Percentiles rank a stretch among this genome's conserved stretches.
Evolutionary conservation across 768 basidiomycete species (phyloP).

Genomic region (Naganishia friedmannii): DNA sequence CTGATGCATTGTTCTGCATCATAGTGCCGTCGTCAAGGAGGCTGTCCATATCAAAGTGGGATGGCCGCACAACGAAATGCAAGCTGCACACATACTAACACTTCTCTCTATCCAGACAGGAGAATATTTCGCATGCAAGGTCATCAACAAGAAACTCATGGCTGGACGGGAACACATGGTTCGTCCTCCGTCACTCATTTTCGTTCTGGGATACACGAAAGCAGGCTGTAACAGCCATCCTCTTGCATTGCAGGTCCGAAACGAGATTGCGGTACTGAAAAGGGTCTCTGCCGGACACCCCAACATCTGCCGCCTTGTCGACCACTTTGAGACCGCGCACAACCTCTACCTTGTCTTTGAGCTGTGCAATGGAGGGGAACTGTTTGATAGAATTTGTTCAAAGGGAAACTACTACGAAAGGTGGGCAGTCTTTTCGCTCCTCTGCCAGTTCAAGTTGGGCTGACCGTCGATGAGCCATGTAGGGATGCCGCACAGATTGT

Average conservation of each 20-base stretch:
- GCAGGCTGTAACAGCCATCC: background rate
- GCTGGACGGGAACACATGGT: constrained; percentile 98
- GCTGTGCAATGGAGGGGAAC: constrained; percentile 92
- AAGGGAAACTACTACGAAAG: constrained; percentile 95
- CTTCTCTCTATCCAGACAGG: constrained; percentile 59
- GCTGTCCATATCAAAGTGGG: constrained; percentile 73
- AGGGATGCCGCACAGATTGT: constrained; percentile 88
- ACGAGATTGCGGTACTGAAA: constrained; percentile 94
- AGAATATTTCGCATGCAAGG: constrained; percentile 97
- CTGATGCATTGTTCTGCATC: background rate
- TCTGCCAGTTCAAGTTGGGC: background rate
- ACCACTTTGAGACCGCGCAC: constrained; percentile 95
- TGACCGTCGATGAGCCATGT: background rate
- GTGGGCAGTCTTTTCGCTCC: constrained; percentile 55
- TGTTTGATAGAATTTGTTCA: constrained; percentile 98
- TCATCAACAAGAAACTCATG: constrained; percentile 99
- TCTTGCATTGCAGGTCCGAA: constrained; percentile 74
- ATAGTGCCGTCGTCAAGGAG: constrained; percentile 58
- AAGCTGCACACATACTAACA: background rate
- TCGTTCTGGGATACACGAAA: background rate
- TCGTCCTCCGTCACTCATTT: constrained; percentile 38
- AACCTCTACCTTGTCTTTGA: constrained; percentile 94
- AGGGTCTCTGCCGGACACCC: constrained; percentile 81
- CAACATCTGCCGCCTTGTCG: constrained; percentile 90
- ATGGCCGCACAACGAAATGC: background rate